Evolutionary conservation across 1,139 yeast genomes (phyloP).

Genomic region (Zygosaccharomyces sapae): DNA sequence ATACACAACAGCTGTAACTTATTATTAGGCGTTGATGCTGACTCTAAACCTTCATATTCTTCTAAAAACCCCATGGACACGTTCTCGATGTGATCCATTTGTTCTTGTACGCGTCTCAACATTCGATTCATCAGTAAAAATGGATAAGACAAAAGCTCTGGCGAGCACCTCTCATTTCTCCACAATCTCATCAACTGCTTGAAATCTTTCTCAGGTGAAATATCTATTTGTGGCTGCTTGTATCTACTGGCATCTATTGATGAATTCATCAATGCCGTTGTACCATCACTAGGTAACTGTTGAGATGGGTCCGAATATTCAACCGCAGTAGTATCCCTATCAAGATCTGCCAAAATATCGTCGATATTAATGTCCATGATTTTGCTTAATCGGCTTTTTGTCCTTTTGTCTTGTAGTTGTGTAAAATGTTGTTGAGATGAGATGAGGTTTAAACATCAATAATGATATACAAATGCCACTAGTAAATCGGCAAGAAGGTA

Average conservation of each 20-base stretch:
- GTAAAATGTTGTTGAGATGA: constrained; percentile 2
- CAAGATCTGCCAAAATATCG: constrained; percentile 65
- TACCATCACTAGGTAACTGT: constrained; percentile 15
- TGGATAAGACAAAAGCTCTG: constrained; percentile 75
- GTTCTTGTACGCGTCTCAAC: constrained; percentile 56
- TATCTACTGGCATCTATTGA: constrained; percentile 14
- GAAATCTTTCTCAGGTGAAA: constrained; percentile 36
- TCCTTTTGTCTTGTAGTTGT: background rate
- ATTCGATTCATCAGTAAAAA: constrained; percentile 54
- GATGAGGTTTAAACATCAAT: background rate
- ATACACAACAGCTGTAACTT: constrained; percentile 77
- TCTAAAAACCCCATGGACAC: constrained; percentile 49
- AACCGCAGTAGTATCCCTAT: constrained; percentile 39
- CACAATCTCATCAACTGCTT: constrained; percentile 57
- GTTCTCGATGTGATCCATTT: constrained; percentile 66
- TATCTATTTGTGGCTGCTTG: constrained; percentile 6
- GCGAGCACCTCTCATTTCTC: constrained; percentile 81
- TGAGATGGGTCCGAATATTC: constrained; percentile 17
- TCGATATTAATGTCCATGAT: constrained; percentile 52
- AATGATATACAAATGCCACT: background rate
- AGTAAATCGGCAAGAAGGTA: background rate
- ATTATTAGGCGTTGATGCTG: constrained; percentile 36
- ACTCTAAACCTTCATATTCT: constrained; percentile 11
- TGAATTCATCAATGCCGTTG: constrained; percentile 17
- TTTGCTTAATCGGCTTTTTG: background rate